A percentile compares a stretch with the other conserved stretches of the same genome.
Evolutionary conservation across 495 filamentous ascomycete species (phyloP).

Genomic region (Aspergillus coremiiformis): DNA sequence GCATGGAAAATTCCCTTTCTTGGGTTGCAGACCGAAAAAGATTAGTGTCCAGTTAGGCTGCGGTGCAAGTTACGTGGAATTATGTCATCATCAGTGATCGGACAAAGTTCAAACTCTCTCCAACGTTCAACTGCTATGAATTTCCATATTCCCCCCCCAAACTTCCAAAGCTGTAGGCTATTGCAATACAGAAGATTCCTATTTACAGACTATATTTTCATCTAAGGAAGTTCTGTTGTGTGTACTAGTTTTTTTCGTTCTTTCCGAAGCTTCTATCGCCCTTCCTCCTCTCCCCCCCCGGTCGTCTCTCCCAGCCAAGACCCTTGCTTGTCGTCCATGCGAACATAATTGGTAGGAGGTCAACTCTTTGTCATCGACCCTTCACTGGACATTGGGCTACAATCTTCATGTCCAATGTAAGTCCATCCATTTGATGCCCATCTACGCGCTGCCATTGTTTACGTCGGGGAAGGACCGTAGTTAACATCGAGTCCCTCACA

Average conservation of each 20-base stretch:
- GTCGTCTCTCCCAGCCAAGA: slow-evolving; percentile 16
- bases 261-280: slow-evolving; percentile 2
- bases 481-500: slow-evolving; percentile 11
- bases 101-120: too few species aligned
- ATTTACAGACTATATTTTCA: not conserved
- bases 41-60: slow-evolving; percentile 8
- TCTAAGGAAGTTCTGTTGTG: not conserved
- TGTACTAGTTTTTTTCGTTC: not conserved
- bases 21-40: not conserved
- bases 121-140: too few species aligned
- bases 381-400: slow-evolving; percentile 12
- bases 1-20: too few species aligned
- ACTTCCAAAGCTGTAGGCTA: slow-evolving; percentile 6
- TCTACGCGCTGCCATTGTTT: not conserved
- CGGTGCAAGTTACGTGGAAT: slow-evolving; percentile 27
- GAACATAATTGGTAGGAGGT: slow-evolving; percentile 25
- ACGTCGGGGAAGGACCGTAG: not conserved
- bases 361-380: slow-evolving; percentile 22
- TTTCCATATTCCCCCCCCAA: too few species aligned
- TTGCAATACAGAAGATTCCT: not conserved
- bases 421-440: not conserved
- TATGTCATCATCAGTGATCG: slow-evolving; percentile 40
- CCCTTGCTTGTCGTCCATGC: slow-evolving; percentile 24
- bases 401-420: slow-evolving; percentile 22
- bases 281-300: too few species aligned